Base-by-base conservation (phyloP, 1,284 basidiomycete species). In the Cystobasidiaceae sp. region DNA sequence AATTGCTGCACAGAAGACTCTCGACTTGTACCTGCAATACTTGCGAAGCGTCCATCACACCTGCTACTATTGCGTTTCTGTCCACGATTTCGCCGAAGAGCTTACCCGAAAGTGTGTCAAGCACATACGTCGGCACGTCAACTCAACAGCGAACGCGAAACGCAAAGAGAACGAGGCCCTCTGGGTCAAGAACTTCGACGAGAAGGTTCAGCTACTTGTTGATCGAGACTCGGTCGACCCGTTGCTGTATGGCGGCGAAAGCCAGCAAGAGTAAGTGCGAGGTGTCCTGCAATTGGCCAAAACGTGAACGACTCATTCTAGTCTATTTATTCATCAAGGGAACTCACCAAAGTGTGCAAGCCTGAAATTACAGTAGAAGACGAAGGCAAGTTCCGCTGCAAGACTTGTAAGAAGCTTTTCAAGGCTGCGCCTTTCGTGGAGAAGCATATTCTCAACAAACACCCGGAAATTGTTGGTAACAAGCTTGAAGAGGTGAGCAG, bases 11-110 rank as follows among this genome's bases (percentile, higher is more conserved):
- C 45, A n/a, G 17, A 49, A 34, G 41, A 44, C 43, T 50, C 82
- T 93, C 77, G 90, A 93, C 80, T 78, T 92, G 76, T 89, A 90
- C 76, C 81, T 92, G 76, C 84, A 85, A 59, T 91, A 91, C 78
- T 80, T 93, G 74, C 87, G 90, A 72, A 82, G 83, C 75, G 88
- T 86, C 57, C 91, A 88, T 79, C 83, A 90, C 82, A 86, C 88
- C 74, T 93, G 93, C 83, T 97, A 93, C 79, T 97, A 97, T 80
- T 97, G 93, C 81, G 86, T 89, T 72, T 86, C 90, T 75, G 84
- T 89, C 71, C 88, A 86, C 75, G 88, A 93, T 79, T 91, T 92
- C 80, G 79, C 87, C 77, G 93, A 97, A 79, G 91, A 94, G 81
- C 83, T 97, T 73, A 87, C 91, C 77, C 84, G 90, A 74, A 90